Percentiles rank a stretch among this genome's conserved stretches.
Conservation (phyloP, 371 early-diverging fungal species). For the Choanephora cucurbitarum region DNA sequence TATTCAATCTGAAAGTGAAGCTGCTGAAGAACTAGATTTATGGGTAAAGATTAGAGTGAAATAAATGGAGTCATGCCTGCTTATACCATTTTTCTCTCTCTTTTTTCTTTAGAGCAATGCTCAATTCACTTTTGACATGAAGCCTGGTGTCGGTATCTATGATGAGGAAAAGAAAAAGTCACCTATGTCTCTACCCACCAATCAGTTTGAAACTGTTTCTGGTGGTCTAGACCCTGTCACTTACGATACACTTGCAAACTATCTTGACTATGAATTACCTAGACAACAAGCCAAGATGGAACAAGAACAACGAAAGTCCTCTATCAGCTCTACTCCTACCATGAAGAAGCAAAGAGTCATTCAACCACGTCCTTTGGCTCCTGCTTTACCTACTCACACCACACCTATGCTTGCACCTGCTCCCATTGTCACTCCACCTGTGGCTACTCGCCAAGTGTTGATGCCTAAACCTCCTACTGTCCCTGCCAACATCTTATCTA, state of each 20-base stretch:
- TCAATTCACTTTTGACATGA: constrained; percentile 66
- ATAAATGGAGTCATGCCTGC: too few relatives aligned
- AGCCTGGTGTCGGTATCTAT: constrained; percentile 58
- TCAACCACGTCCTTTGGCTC: constrained; percentile 34
- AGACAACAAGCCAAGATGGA: constrained; percentile 30
- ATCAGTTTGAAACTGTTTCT: constrained; percentile 20
- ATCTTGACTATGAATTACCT: constrained; percentile 49
- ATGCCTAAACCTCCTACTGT: constrained; percentile 35
- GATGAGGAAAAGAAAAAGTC: constrained; percentile 41
- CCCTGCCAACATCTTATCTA: constrained; percentile 11
- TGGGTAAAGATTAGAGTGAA: too few relatives aligned
- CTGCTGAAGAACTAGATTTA: constrained; percentile 49
- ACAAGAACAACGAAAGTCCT: not conserved
- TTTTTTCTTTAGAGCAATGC: constrained; percentile 67
- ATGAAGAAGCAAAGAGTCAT: constrained; percentile 14
- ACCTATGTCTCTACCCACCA: constrained; percentile 3
- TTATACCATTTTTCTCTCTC: too few relatives aligned
- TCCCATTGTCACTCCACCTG: constrained; percentile 4
- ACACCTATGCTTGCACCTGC: not conserved
- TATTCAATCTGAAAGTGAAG: constrained; percentile 40
- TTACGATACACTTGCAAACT: constrained; percentile 44
- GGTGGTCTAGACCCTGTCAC: constrained; percentile 39
- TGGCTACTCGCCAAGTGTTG: constrained; percentile 24
- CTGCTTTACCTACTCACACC: constrained; percentile 11
- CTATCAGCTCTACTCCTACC: not conserved